Evolutionary conservation across 2,329 filamentous ascomycete species (phyloP), one percentile per base, ranked within the genome.

Genomic region (Nemania sp.): DNA sequence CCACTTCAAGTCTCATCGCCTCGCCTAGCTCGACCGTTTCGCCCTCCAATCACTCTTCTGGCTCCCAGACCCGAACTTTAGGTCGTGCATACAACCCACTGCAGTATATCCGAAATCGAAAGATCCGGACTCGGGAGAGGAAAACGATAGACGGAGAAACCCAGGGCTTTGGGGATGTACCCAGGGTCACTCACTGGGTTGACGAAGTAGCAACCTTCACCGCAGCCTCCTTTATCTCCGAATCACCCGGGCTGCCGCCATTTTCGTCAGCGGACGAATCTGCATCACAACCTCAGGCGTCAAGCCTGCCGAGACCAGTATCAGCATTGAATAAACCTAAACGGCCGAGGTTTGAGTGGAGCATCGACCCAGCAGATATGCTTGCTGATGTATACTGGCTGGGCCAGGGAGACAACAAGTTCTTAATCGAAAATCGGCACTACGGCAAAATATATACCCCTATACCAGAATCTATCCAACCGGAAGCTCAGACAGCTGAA

Each of bases 381-480:
- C 76, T 97, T 41, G 92, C 92, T 4, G 94, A 99, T 74, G 80
- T 88, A 1, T 90, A 92, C 66, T 99, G 94, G 94, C 75, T 95
- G 19, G 91, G 97, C 68, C 86, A 92, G 64, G 83, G 82, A 26
- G 78, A 86, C 53, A 91, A 97, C 71, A 95, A 92, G 69, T 80
- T 80, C 47, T 77, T 91, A 23, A 87, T 96, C 36, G 89, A 96
- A 67, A 89, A 96, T 70, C 84, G 86, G 12, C 77, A 90, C 64
- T 91, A 91, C 66, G 80, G 82, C 42, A 86, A 82, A 52, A 83
- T 97, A 12, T 95, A 89, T 58, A 78, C 83, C 31, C 57, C 33
- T 8, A 64, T 61, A 41, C 14, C 49, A 20, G 57, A 57, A 14
- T 5, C 39, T 6, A 54, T 53, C 14, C 52, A 57, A 19, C 57